A percentile compares a stretch with the other conserved stretches of the same genome.
Conservation (phyloP, 2,329 filamentous ascomycete genomes). For the Exophiala alcalophila region DNA sequence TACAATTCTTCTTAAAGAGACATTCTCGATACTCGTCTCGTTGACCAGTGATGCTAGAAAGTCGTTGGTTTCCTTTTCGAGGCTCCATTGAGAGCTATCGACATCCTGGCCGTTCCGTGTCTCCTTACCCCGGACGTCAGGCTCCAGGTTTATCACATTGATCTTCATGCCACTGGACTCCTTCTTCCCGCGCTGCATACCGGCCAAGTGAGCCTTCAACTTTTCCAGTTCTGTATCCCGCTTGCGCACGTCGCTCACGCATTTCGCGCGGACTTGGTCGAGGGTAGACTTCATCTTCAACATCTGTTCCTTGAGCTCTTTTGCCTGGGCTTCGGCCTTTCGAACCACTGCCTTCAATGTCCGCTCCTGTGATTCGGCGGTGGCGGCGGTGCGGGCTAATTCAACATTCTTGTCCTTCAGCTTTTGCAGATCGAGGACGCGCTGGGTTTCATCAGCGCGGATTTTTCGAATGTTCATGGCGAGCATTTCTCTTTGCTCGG, state of each 20-base stretch:
- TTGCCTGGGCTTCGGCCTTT: slow-evolving; percentile 69
- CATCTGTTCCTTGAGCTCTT: slow-evolving; percentile 80
- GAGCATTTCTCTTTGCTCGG: slow-evolving; percentile 80
- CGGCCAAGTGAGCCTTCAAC: slow-evolving; percentile 80
- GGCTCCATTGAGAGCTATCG: slow-evolving; percentile 60
- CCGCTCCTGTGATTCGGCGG: slow-evolving; percentile 68
- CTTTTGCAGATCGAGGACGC: slow-evolving; percentile 64
- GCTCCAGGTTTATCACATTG: slow-evolving; percentile 45
- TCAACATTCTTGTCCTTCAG: slow-evolving; percentile 56
- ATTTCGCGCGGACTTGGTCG: slow-evolving; percentile 78
- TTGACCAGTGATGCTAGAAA: slow-evolving; percentile 71
- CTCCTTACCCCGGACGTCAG: slow-evolving; percentile 32
- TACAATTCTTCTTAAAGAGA: slow-evolving; percentile 70
- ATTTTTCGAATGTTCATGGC: slow-evolving; percentile 73
- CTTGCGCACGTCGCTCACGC: slow-evolving; percentile 85
- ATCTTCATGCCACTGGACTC: slow-evolving; percentile 47
- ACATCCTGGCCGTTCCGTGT: slow-evolving; percentile 42
- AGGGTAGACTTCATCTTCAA: slow-evolving; percentile 74
- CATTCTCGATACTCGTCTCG: slow-evolving; percentile 81
- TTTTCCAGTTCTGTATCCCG: slow-evolving; percentile 84
- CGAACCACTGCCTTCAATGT: slow-evolving; percentile 67
- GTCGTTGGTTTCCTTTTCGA: slow-evolving; percentile 83
- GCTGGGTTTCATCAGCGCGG: slow-evolving; percentile 70
- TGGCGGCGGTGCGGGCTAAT: slow-evolving; percentile 54
- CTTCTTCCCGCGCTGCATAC: slow-evolving; percentile 59